A percentile compares a stretch with the other conserved stretches of the same genome.
Evolutionary conservation across 768 basidiomycete species (phyloP).

Genomic region (Hypholoma fasciculare): DNA sequence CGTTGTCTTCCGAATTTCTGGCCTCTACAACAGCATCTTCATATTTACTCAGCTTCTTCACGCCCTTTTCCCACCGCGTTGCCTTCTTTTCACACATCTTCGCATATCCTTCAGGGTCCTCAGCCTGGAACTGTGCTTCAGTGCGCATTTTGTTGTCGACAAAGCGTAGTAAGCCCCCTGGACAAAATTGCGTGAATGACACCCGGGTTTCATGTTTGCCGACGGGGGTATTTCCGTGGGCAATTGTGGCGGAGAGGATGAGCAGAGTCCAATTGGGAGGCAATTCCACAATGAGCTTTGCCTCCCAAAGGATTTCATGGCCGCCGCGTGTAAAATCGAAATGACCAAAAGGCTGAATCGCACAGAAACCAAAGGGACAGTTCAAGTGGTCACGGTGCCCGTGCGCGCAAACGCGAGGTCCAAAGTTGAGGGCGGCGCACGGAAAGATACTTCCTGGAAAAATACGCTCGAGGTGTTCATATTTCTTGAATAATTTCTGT

Average conservation of each 20-base stretch:
- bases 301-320: constrained; percentile 6
- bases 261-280: not conserved
- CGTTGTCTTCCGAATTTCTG: no score
- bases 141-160: constrained; percentile 1
- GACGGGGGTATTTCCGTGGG: constrained; percentile 5
- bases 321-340: constrained; percentile 4
- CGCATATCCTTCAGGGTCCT: not conserved
- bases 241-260: constrained; percentile 3
- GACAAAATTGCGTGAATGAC: constrained; percentile 3
- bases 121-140: not conserved
- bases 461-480: not conserved
- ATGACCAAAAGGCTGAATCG: not conserved
- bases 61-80: not conserved
- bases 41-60: no score
- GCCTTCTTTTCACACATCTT: not conserved
- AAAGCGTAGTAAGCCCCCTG: constrained; percentile 2
- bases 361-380: constrained; percentile 7
- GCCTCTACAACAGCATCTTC: no score
- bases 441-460: constrained; percentile 2
- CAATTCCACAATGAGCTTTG: not conserved
- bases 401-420: constrained; percentile 1
- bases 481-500: not conserved
- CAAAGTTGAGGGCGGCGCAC: constrained; percentile 3
- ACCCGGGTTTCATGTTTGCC: not conserved
- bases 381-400: constrained; percentile 3